These are phyloP conservation scores for Triangularia verruculosa DNA, from an alignment of 2,329 filamentous ascomycete genomes.

Conservation along the genomic window DNA sequence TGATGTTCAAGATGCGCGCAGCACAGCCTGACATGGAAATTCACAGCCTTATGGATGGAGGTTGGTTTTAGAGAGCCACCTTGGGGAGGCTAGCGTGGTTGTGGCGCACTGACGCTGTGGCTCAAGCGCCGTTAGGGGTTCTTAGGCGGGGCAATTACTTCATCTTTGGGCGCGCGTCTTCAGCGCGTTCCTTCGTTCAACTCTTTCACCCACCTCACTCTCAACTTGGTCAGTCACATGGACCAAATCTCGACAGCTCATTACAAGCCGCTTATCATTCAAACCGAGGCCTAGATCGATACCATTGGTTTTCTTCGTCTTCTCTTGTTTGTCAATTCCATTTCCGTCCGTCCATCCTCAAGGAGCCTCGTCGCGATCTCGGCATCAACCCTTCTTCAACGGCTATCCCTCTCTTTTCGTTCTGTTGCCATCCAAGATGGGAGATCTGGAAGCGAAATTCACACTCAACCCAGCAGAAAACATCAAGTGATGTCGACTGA, in stretches of 20 bases:
- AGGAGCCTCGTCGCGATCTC: too few relatives aligned
- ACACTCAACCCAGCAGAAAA: background rate
- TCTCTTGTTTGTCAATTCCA: too few relatives aligned
- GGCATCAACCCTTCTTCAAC: too few relatives aligned
- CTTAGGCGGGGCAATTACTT: background rate
- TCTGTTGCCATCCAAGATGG: background rate
- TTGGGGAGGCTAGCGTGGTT: background rate
- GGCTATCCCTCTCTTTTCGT: background rate
- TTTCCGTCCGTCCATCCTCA: too few relatives aligned
- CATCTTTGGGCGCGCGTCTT: background rate
- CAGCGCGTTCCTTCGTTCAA: background rate
- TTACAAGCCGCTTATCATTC: background rate
- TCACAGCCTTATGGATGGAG: conserved; percentile 18
- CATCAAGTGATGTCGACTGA: conserved; percentile 14
- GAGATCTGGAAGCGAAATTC: background rate
- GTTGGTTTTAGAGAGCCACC: background rate
- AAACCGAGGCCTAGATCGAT: too few relatives aligned
- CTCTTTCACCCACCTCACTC: background rate
- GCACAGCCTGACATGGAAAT: conserved; percentile 18
- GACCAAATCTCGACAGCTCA: background rate
- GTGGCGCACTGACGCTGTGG: conserved; percentile 18
- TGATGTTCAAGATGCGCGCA: background rate
- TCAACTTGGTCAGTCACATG: background rate
- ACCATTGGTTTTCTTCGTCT: too few relatives aligned
- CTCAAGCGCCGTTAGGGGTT: conserved; percentile 12